Evolutionary conservation across 2,329 filamentous ascomycete genomes (phyloP), one percentile per base, ranked within the genome.

Genomic region (Aspergillus ustus): DNA sequence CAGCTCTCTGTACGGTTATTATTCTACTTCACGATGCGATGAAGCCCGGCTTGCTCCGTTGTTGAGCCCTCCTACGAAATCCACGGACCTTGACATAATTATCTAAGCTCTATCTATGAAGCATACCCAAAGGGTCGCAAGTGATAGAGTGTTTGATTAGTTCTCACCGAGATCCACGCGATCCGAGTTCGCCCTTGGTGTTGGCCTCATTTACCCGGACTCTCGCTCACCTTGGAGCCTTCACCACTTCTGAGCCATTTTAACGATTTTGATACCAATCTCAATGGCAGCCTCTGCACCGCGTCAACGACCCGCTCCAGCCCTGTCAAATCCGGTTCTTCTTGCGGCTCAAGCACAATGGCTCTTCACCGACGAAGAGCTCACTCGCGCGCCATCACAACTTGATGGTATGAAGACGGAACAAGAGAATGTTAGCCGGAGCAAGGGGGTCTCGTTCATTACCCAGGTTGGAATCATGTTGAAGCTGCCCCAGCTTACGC

Each of bases 391-490:
- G 7, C 95, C 95, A 0, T 95, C 92, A 56, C 89, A 96, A 62
- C 78, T 93, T 15, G 91, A 97, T 68, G 94, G 94, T 22, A 86
- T 98, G 74, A 77, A 87, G 8, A 84, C 88, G 3, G 86, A 88
- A 31, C 89, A 95, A 73, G 95, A 98, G 80, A 85, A 92, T 64
- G 84, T 90, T 66, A 84, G 91, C 61, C 87, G 95, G 59, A 90
- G 91, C 63, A 98, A 98, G 76, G 94, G 95, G 51, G 90, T 97
- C 73, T 96, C 97, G 76, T 99, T 99, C 79, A 96, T 99, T 71
- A 89, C 92, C 65, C 93, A 97, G 77, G 92, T 94, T 49, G 95
- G 94, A 66, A 92, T 96, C 67, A 88, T 97, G 81, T 85, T 98
- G 56, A 94, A 96, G 74, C 82, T 98, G 53, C 94, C 94, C 13